Percentiles rank a stretch among this genome's conserved stretches.
Conservation (phyloP, 2,329 filamentous ascomycete genomes). For the Fusarium longipes region DNA sequence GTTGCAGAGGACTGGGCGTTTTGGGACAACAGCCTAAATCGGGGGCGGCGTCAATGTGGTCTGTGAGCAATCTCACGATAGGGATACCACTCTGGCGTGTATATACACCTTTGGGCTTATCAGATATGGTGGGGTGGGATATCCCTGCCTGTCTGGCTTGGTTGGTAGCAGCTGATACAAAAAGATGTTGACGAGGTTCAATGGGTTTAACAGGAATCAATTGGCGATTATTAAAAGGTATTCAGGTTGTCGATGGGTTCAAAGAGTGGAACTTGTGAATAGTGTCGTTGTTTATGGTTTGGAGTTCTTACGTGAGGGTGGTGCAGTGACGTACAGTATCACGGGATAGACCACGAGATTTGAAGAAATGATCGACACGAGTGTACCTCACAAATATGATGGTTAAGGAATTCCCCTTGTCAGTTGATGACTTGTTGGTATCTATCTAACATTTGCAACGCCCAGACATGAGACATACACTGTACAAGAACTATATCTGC, state of each 20-base stretch:
- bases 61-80: slow-evolving; percentile 14
- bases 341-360: not conserved
- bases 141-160: slow-evolving; percentile 9
- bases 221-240: accelerated
- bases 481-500: not conserved
- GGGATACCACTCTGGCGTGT: slow-evolving; percentile 32
- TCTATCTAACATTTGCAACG: not conserved
- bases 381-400: no score
- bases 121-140: slow-evolving; percentile 22
- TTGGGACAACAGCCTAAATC: slow-evolving; percentile 11
- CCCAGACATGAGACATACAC: not conserved
- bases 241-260: not conserved
- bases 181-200: not conserved
- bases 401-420: not conserved
- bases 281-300: not conserved
- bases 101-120: slow-evolving; percentile 17
- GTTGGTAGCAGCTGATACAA: not conserved
- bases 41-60: not conserved
- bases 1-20: slow-evolving; percentile 2
- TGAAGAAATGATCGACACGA: not conserved
- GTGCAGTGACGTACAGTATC: not conserved
- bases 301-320: not conserved
- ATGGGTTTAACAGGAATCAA: accelerated
- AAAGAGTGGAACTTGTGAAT: not conserved
- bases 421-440: not conserved